Evolutionary conservation across 768 basidiomycete genomes (phyloP).

Genomic region (Vishniacozyma victoriae): DNA sequence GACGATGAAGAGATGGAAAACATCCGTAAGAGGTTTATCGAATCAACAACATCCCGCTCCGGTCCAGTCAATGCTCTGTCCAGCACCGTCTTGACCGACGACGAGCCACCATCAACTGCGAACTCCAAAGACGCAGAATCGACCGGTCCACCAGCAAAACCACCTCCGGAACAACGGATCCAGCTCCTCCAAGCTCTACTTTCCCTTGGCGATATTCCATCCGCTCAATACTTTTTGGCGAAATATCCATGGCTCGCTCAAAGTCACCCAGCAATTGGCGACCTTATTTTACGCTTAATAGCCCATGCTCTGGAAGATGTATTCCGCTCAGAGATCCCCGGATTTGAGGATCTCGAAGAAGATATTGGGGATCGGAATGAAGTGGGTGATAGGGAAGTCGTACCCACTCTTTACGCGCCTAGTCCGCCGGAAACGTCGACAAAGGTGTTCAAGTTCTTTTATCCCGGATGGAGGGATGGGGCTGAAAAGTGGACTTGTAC

Average conservation of each 20-base stretch:
- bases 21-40: constrained; percentile 60
- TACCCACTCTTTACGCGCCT: constrained; percentile 71
- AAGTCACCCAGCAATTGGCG: constrained; percentile 73
- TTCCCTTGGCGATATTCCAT: constrained; percentile 72
- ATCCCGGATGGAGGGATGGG: constrained; percentile 69
- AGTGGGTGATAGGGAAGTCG: constrained; percentile 50
- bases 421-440: constrained; percentile 69
- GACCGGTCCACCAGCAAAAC: constrained; percentile 48
- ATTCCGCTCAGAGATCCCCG: constrained; percentile 49
- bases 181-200: constrained; percentile 74
- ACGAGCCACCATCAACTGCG: constrained; percentile 50
- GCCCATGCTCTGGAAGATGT: constrained; percentile 64
- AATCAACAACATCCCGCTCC: constrained; percentile 17
- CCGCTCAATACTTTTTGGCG: constrained; percentile 70
- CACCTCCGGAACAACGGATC: constrained; percentile 62
- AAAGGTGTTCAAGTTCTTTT: constrained; percentile 84
- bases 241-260: constrained; percentile 81
- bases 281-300: constrained; percentile 72
- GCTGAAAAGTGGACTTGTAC: constrained; percentile 61
- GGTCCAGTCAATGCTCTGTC: constrained; percentile 32
- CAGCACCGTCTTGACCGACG: constrained; percentile 51
- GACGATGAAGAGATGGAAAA: constrained; percentile 69
- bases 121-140: background rate
- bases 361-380: constrained; percentile 11
- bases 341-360: background rate